Evolutionary conservation across 2,329 filamentous ascomycete genomes (phyloP).

Genomic region (Penicillium sp.): DNA sequence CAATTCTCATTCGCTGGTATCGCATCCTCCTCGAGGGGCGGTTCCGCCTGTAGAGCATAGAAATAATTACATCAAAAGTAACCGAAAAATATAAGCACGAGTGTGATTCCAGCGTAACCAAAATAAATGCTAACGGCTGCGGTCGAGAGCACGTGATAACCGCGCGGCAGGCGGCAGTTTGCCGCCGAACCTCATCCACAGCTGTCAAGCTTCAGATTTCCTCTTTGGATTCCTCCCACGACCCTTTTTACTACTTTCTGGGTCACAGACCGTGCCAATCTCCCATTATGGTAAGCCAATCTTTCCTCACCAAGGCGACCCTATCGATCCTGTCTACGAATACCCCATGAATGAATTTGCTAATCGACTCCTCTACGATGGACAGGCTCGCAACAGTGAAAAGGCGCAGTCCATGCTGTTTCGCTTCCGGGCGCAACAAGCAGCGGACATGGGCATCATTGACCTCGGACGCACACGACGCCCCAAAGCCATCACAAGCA

Average conservation of each 20-base stretch:
- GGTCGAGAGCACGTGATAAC: slow-evolving; percentile 5
- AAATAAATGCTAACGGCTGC: background rate
- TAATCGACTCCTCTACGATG: slow-evolving; percentile 19
- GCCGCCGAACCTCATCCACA: slow-evolving; percentile 27
- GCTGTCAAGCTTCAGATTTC: slow-evolving; percentile 24
- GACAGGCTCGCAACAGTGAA: slow-evolving; percentile 88
- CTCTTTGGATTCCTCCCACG: slow-evolving; percentile 20
- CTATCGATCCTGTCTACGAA: background rate
- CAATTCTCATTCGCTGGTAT: no score
- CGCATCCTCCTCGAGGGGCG: no score
- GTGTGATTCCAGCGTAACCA: background rate
- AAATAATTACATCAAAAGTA: background rate
- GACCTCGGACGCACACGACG: slow-evolving; percentile 85
- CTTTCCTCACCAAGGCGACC: background rate
- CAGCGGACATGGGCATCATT: slow-evolving; percentile 91
- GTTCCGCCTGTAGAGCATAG: no score
- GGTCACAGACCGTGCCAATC: slow-evolving; percentile 17
- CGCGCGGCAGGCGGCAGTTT: slow-evolving; percentile 21
- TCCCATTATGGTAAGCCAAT: slow-evolving; percentile 29
- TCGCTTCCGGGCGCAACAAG: slow-evolving; percentile 96
- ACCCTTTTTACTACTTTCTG: slow-evolving; percentile 10
- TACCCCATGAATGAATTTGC: slow-evolving; percentile 9
- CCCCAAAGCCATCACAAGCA: slow-evolving; percentile 83
- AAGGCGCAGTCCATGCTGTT: slow-evolving; percentile 99
- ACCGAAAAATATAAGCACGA: background rate